These are phyloP conservation scores for Penicillium antarcticum DNA, from an alignment of 495 filamentous ascomycete genomes.

Conservation along the genomic window DNA sequence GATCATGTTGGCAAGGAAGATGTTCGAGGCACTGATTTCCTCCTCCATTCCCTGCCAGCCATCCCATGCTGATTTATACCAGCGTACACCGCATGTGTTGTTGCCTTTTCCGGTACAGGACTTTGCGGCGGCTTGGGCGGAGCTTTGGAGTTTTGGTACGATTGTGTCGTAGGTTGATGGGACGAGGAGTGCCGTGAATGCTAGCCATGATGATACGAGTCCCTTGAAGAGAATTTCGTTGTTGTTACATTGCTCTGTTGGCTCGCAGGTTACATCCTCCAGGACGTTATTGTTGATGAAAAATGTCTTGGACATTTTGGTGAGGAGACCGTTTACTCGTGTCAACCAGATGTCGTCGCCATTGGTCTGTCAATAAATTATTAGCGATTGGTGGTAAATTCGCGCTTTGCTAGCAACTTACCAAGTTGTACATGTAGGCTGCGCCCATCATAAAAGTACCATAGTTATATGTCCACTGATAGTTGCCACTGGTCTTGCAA, in stretches of 20 bases:
- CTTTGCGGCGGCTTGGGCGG: conserved; percentile 63
- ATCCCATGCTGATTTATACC: conserved; percentile 63
- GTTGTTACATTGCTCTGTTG: conserved; percentile 51
- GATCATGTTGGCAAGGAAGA: conserved; percentile 36
- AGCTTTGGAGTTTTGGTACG: conserved; percentile 60
- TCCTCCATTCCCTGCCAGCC: conserved; percentile 54
- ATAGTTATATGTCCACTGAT: conserved; percentile 69
- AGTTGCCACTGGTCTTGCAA: conserved; percentile 52
- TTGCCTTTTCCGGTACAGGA: conserved; percentile 61
- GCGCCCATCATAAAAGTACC: conserved; percentile 66
- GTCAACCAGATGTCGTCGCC: conserved; percentile 41
- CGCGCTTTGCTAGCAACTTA: conserved; percentile 18
- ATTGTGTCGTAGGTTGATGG: conserved; percentile 58
- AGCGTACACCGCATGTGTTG: conserved; percentile 68
- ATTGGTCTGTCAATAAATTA: neutral
- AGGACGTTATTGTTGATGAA: conserved; percentile 52
- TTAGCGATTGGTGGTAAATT: neutral
- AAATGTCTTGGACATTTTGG: conserved; percentile 32
- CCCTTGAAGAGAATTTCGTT: conserved; percentile 81
- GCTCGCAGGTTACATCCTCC: conserved; percentile 65
- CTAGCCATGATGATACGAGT: conserved; percentile 73
- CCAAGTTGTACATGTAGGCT: conserved; percentile 67
- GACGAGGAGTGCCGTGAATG: conserved; percentile 60
- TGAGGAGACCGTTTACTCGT: conserved; percentile 48
- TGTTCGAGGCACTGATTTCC: conserved; percentile 51